Percentiles rank a stretch among this genome's conserved stretches.
These are phyloP conservation scores for Daedaleopsis nitida DNA, from an alignment of 768 basidiomycete species.

Conservation along the genomic window DNA sequence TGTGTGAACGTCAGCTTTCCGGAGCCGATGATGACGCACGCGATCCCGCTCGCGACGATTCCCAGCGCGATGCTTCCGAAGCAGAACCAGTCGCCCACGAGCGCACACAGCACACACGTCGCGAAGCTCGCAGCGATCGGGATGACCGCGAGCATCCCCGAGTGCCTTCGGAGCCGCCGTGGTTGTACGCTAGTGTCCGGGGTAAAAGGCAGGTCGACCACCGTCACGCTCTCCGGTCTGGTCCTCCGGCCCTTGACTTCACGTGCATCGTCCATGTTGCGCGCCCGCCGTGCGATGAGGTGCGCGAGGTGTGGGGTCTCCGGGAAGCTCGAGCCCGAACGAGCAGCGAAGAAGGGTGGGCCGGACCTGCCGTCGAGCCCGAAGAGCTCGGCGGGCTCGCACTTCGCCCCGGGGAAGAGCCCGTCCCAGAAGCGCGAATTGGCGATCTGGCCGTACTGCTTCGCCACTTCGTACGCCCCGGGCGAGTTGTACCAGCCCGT, in stretches of 20 bases:
- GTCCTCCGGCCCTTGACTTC: conserved; percentile 2
- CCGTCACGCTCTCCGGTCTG: conserved; percentile 2
- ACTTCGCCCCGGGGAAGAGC: conserved; percentile 13
- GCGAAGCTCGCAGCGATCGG: conserved; percentile 11
- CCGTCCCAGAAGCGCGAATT: conserved; percentile 18
- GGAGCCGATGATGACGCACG: conserved; percentile 16
- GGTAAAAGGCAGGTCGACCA: conserved; percentile 1
- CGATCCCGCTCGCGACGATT: conserved; percentile 15
- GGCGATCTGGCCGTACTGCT: conserved; percentile 19
- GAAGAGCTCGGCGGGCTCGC: conserved; percentile 18
- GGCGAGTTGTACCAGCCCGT: conserved; percentile 20
- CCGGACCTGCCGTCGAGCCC: conserved; percentile 14
- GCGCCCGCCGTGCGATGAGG: conserved; percentile 12
- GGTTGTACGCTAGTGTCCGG: background rate
- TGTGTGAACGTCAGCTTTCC: conserved; percentile 13
- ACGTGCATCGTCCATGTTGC: background rate
- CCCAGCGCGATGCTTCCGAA: conserved; percentile 16
- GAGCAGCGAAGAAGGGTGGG: conserved; percentile 15
- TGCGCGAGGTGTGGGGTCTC: conserved; percentile 13
- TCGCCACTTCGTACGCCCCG: conserved; percentile 18
- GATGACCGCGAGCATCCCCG: background rate
- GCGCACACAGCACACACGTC: conserved; percentile 11
- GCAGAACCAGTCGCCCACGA: conserved; percentile 18
- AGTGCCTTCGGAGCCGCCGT: background rate
- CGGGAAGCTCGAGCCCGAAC: conserved; percentile 6